These are phyloP conservation scores for Rosa multiflora DNA, from an alignment of 306 rosid genomes.

Conservation along the genomic window DNA sequence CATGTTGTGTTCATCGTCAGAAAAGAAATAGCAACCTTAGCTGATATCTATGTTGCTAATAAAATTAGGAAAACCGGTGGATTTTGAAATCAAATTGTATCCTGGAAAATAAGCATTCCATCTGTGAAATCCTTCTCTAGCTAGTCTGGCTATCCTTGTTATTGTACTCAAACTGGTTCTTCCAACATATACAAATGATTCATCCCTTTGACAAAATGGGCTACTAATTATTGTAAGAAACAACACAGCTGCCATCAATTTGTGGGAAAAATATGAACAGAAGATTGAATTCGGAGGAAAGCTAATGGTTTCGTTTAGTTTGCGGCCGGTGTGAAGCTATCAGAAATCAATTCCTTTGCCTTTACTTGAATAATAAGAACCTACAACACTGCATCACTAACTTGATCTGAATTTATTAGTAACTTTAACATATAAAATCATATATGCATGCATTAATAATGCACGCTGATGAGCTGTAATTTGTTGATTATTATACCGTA, in stretches of 20 bases:
- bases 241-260: background rate
- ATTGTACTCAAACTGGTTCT: background rate
- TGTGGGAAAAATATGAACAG: background rate
- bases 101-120: background rate
- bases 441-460: too few species aligned
- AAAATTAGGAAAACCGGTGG: too few species aligned
- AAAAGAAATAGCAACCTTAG: background rate
- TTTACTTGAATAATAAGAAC: too few species aligned
- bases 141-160: background rate
- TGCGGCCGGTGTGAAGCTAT: too few species aligned
- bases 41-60: background rate
- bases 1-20: background rate
- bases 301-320: background rate
- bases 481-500: background rate
- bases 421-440: background rate
- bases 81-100: background rate
- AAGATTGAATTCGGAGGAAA: background rate
- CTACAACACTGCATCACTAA: background rate
- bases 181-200: background rate
- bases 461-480: too few species aligned
- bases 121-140: background rate
- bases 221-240: too few species aligned
- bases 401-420: background rate
- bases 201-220: too few species aligned
- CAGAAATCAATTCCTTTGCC: too few species aligned